phyloP scores from a whole-genome alignment of 2,329 filamentous ascomycete species.

The Penicillium sp. region DNA sequence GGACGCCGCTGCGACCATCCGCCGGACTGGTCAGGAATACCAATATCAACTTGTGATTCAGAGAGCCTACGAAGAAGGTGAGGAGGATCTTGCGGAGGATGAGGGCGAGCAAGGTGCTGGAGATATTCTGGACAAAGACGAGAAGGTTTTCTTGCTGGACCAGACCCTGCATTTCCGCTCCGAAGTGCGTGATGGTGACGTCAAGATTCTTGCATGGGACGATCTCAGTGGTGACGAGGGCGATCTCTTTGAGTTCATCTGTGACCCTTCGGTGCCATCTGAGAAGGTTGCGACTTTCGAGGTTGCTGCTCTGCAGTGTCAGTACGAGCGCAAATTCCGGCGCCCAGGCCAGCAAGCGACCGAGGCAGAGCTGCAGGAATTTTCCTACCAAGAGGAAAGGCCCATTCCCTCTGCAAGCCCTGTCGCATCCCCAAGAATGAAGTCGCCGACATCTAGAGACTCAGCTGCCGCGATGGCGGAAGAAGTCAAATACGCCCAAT shows the following conservation, averaged over 20 bases:
- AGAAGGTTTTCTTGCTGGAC: constrained; percentile 96
- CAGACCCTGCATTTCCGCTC: constrained; percentile 83
- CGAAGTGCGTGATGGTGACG: constrained; percentile 73
- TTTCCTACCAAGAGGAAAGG: constrained; percentile 68
- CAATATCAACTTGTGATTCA: constrained; percentile 98
- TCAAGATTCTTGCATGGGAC: constrained; percentile 89
- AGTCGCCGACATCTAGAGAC: constrained; percentile 41
- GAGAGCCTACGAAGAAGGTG: constrained; percentile 94
- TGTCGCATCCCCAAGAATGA: constrained; percentile 47
- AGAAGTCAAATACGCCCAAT: constrained; percentile 44
- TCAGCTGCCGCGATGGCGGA: constrained; percentile 46
- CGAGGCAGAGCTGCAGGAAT: constrained; percentile 75
- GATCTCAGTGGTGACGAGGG: constrained; percentile 90
- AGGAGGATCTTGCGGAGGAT: constrained; percentile 89
- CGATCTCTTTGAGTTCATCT: constrained; percentile 98
- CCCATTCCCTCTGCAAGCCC: constrained; percentile 62
- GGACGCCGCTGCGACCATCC: constrained; percentile 88
- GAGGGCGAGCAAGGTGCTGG: constrained; percentile 77
- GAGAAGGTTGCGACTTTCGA: constrained; percentile 78
- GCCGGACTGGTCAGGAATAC: constrained; percentile 88
- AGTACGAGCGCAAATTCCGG: constrained; percentile 95
- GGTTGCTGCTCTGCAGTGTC: constrained; percentile 81
- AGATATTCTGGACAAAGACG: constrained; percentile 87
- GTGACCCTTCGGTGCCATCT: constrained; percentile 69
- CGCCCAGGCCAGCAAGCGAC: constrained; percentile 76